Evolutionary conservation across 352 stramenopile species (phyloP), one percentile per base, ranked within the genome.

Genomic region (Phytophthora brassicae): DNA sequence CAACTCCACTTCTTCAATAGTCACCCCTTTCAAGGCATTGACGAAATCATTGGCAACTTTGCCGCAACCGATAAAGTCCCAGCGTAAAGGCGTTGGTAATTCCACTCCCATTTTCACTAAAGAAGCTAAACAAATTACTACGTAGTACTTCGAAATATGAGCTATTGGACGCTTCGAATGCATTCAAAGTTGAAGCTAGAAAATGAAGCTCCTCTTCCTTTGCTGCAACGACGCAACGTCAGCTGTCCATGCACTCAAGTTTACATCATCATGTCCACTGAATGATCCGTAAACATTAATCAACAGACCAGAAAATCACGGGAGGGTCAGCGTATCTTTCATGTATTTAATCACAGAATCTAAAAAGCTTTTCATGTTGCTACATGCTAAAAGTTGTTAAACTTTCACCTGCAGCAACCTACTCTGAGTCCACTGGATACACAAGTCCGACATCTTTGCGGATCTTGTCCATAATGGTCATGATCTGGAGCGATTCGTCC

Each of bases 21-120:
- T 24, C 41, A 70, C 58, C 22, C 33, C 39, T 43, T 66, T 65
- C 54, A 84, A 69, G 22, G 75, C 74, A 43, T 79, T 85, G 43
- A 61, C 73, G 45, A 82, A 90, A 60, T 85, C 76, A 54, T 74
- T 81, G 49, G 74, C 65, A 64, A 88, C 87, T 35, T 75, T 78
- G 36, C 81, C 81, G 47, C 81, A 90, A 26, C 81, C 81, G 26
- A 89, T 46, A 56, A 89, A 77, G 0, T 74, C 77, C 80, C 77
- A 89, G 38, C 75, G 74, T 12, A 86, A 60, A 41, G 67, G 54
- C 42, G 38, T 16, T 55, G 52, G 90, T 0, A 38, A 52, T 17
- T 58, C 26, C 17, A 19, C 45, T 19, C 45, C 60, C 53, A 68
- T 68, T 31, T n/a, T 28, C n/a, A 19, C 41, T 17, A 46, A 17